Conservation (phyloP, 257 asterid species). For the Solanum okadae region DNA sequence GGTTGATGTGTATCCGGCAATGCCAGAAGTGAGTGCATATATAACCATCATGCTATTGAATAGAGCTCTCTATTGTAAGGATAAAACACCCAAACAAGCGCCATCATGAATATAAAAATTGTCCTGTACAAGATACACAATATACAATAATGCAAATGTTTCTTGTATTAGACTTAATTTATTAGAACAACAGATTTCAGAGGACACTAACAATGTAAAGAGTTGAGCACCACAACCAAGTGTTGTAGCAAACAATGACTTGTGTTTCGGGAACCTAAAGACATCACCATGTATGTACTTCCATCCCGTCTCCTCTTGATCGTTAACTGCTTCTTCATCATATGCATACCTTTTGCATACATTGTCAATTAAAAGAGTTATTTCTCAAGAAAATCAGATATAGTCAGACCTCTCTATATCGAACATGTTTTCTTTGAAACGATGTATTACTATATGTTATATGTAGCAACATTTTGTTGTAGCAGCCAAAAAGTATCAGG, state of each 20-base stretch:
- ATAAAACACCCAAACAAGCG: conserved; percentile 54
- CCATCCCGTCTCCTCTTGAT: conserved; percentile 78
- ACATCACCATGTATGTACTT: conserved; percentile 69
- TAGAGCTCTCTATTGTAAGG: conserved; percentile 60
- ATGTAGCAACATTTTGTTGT: background rate
- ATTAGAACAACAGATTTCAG: background rate
- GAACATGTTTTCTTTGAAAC: background rate
- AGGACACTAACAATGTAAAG: conserved; percentile 44
- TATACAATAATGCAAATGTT: background rate
- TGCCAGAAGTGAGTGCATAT: conserved; percentile 56
- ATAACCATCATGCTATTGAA: conserved; percentile 43
- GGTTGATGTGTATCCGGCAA: conserved; percentile 53
- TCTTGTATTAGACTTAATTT: background rate
- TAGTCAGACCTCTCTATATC: background rate
- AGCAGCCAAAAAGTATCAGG: background rate
- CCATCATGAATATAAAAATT: conserved; percentile 47
- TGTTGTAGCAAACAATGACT: conserved; percentile 49
- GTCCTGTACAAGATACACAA: conserved; percentile 29
- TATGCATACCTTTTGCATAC: conserved; percentile 42
- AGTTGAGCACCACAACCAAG: conserved; percentile 64
- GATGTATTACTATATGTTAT: background rate
- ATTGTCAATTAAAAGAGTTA: background rate
- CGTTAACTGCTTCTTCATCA: conserved; percentile 57
- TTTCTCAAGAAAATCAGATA: background rate
- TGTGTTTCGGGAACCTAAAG: conserved; percentile 51